These are phyloP conservation scores for Suhomyces chickasaworum DNA, from an alignment of 1,139 yeast genomes.

Conservation along the genomic window DNA sequence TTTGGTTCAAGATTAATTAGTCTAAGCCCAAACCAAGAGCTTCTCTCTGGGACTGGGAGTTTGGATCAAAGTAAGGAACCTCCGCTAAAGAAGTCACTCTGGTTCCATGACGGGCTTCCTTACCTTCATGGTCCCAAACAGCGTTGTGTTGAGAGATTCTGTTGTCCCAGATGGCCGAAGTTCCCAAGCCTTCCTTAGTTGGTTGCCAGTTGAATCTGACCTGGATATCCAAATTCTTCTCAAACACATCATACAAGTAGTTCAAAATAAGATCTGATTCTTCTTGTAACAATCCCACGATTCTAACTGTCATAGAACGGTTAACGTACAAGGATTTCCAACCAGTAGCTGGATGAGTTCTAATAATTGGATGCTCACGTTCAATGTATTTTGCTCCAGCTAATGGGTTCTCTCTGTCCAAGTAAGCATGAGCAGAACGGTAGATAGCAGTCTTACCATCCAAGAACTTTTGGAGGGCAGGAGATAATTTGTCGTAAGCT, in stretches of 20 bases:
- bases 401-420: slow-evolving; percentile 45
- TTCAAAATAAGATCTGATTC: slow-evolving; percentile 42
- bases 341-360: slow-evolving; percentile 59
- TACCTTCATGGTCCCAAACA: slow-evolving; percentile 55
- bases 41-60: slow-evolving; percentile 57
- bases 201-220: slow-evolving; percentile 55
- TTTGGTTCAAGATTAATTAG: too few relatives aligned
- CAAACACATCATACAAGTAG: slow-evolving; percentile 42
- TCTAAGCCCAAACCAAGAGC: slow-evolving; percentile 45
- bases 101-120: slow-evolving; percentile 56
- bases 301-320: slow-evolving; percentile 43
- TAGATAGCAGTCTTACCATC: slow-evolving; percentile 53
- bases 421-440: slow-evolving; percentile 44
- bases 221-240: slow-evolving; percentile 47
- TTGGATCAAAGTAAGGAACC: slow-evolving; percentile 51
- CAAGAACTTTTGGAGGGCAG: slow-evolving; percentile 48
- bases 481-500: slow-evolving; percentile 53
- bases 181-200: slow-evolving; percentile 50
- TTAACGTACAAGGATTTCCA: slow-evolving; percentile 53
- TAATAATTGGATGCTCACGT: slow-evolving; percentile 48
- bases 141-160: slow-evolving; percentile 53
- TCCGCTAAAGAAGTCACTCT: slow-evolving; percentile 63
- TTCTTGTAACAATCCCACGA: slow-evolving; percentile 46
- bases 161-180: slow-evolving; percentile 63
- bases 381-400: slow-evolving; percentile 43